Conservation (phyloP, 2,329 filamentous ascomycete genomes). For the Clonostachys chloroleuca region DNA sequence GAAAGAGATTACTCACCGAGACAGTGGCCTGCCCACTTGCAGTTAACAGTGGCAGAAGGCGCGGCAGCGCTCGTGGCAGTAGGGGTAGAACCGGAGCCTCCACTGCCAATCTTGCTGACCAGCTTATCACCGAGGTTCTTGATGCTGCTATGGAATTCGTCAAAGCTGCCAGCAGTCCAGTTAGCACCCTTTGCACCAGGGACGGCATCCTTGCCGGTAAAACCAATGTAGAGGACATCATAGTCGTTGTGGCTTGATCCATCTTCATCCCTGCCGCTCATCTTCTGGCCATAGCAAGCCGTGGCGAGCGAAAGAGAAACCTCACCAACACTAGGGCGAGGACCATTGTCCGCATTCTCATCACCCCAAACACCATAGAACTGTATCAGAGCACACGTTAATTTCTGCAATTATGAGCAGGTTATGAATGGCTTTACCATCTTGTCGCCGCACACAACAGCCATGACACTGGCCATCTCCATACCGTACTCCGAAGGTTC, state of each 20-base stretch:
- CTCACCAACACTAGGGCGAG: constrained; percentile 46
- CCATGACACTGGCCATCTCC: constrained; percentile 46
- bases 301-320: constrained; percentile 53
- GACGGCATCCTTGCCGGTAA: constrained; percentile 46
- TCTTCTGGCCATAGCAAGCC: constrained; percentile 14
- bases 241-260: constrained; percentile 36
- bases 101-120: constrained; percentile 25
- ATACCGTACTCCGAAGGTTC: constrained; percentile 34
- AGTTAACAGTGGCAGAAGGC: no score
- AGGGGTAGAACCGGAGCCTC: no score
- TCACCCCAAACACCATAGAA: constrained; percentile 57
- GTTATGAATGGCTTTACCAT: no score
- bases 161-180: constrained; percentile 41
- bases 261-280: constrained; percentile 38
- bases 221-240: constrained; percentile 58
- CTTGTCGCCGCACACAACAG: constrained; percentile 46
- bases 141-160: constrained; percentile 44
- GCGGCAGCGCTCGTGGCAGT: no score
- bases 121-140: constrained; percentile 38
- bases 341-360: constrained; percentile 45
- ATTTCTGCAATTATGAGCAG: no score
- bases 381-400: constrained; percentile 8
- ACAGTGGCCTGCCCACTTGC: no score
- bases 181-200: constrained; percentile 43
- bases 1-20: no score